Percentiles rank a stretch among this genome's conserved stretches.
phyloP scores from a whole-genome alignment of 164 flowering plant genomes.

The Berberis vulgaris region DNA sequence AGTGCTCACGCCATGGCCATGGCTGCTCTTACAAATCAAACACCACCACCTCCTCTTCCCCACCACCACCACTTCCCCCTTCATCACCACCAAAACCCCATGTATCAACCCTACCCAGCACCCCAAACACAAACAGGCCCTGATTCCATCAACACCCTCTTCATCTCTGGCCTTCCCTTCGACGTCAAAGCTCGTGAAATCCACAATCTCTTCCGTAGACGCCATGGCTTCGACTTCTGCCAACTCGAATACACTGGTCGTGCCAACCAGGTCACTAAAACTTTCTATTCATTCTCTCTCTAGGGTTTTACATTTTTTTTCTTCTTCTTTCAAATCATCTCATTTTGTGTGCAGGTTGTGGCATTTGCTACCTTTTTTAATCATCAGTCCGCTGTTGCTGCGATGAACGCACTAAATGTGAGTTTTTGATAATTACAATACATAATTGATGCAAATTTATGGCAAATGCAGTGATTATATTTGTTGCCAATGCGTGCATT shows the following conservation, averaged over 20 bases:
- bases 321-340: background rate
- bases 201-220: constrained; percentile 89
- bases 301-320: background rate
- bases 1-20: too few species aligned
- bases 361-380: constrained; percentile 81
- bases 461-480: too few species aligned
- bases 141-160: constrained; percentile 51
- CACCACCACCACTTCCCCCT: too few species aligned
- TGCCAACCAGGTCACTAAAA: constrained; percentile 56
- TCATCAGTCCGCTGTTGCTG: constrained; percentile 66
- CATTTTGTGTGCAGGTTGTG: constrained; percentile 54
- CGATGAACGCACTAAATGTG: constrained; percentile 60
- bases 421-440: background rate
- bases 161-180: constrained; percentile 81
- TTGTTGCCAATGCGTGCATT: too few species aligned
- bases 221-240: constrained; percentile 71
- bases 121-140: too few species aligned
- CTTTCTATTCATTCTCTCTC: background rate
- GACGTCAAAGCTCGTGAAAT: constrained; percentile 90
- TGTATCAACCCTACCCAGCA: too few species aligned
- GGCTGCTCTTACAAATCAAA: too few species aligned
- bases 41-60: too few species aligned
- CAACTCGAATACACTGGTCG: constrained; percentile 96
- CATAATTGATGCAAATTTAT: too few species aligned
- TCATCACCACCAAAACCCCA: too few species aligned